Evolutionary conservation across 345 rosid species (phyloP).

Genomic region (Eucalyptus melliodora): DNA sequence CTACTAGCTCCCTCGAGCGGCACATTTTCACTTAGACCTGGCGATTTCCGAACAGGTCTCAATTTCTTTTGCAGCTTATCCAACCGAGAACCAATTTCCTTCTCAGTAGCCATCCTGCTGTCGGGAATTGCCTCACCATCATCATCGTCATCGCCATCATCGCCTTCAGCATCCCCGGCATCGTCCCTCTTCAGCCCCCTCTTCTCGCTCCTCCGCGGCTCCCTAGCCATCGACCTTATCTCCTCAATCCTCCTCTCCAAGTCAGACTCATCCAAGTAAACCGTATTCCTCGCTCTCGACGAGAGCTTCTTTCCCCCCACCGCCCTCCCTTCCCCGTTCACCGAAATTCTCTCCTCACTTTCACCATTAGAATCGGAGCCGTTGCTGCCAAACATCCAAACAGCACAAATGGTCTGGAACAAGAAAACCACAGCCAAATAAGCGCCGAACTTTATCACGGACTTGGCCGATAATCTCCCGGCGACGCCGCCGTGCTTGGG

Average conservation of each 20-base stretch:
- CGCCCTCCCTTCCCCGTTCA: background rate
- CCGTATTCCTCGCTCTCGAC: no score
- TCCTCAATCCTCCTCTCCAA: constrained; percentile 31
- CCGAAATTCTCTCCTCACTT: background rate
- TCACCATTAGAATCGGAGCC: constrained; percentile 3
- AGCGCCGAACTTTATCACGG: no score
- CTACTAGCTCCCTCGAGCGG: constrained; percentile 3
- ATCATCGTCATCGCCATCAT: background rate
- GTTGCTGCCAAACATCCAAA: constrained; percentile 25
- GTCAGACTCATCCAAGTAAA: no score
- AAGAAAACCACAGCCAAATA: no score
- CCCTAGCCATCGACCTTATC: constrained; percentile 68
- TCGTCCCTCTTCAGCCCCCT: constrained; percentile 3
- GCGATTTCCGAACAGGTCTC: constrained; percentile 34
- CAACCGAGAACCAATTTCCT: constrained; percentile 57
- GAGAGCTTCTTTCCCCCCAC: background rate
- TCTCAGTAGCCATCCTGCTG: constrained; percentile 26
- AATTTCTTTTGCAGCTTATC: constrained; percentile 42
- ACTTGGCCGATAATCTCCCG: no score
- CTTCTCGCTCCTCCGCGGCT: constrained; percentile 46
- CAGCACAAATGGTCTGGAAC: constrained; percentile 16
- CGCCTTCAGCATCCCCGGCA: constrained; percentile 5
- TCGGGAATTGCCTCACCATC: background rate
- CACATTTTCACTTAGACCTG: background rate
- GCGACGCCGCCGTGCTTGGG: no score